These are phyloP conservation scores for Geranium rotundifolium DNA, from an alignment of 345 rosid genomes.

Conservation along the genomic window DNA sequence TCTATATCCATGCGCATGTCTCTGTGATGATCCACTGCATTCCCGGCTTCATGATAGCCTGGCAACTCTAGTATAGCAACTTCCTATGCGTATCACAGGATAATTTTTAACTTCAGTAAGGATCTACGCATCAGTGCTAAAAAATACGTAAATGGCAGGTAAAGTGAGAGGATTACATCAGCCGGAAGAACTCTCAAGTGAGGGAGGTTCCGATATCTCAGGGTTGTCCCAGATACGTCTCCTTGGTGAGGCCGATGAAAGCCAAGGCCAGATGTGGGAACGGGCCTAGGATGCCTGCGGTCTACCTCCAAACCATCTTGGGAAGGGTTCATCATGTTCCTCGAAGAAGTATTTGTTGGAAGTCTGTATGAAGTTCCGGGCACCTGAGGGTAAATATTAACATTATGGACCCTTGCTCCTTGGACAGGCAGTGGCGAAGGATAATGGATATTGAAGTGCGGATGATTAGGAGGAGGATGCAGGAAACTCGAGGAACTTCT, in stretches of 20 bases:
- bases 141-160: not conserved
- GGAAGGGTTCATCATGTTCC: constrained; percentile 21
- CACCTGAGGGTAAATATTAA: constrained; percentile 39
- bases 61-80: constrained; percentile 49
- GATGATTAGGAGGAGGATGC: constrained; percentile 28
- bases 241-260: constrained; percentile 32
- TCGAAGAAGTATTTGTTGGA: constrained; percentile 33
- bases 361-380: constrained; percentile 28
- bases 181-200: constrained; percentile 42
- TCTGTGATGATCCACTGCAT: constrained; percentile 54
- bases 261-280: constrained; percentile 38
- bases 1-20: constrained; percentile 94
- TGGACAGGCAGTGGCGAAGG: constrained; percentile 37
- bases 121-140: not conserved
- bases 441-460: constrained; percentile 29
- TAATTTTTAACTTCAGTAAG: not conserved
- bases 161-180: constrained; percentile 32
- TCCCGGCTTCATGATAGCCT: constrained; percentile 36
- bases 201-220: constrained; percentile 42
- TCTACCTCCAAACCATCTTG: constrained; percentile 45
- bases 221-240: constrained; percentile 21
- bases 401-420: constrained; percentile 47
- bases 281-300: constrained; percentile 34
- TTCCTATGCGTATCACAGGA: constrained; percentile 35
- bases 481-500: constrained; percentile 34